These are phyloP conservation scores for Schrenkiella parvula DNA, from an alignment of 345 rosid species.

Conservation along the genomic window DNA sequence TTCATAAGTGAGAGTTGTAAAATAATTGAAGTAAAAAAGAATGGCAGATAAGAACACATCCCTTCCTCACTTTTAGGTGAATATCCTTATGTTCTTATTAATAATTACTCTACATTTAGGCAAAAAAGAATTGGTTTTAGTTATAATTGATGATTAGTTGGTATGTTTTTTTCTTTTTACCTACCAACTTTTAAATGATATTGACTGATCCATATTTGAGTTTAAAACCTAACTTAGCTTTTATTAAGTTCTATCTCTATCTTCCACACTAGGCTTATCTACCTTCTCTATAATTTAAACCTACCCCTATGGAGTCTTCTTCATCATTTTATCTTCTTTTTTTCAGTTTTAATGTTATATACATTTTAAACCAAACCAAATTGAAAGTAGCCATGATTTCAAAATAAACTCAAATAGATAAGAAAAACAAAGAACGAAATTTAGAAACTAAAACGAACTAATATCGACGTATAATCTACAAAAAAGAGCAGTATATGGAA, in stretches of 20 bases:
- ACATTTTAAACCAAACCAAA: neutral
- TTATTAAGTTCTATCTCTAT: conserved; percentile 17
- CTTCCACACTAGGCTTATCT: conserved; percentile 24
- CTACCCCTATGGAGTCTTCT: conserved; percentile 3
- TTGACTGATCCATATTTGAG: conserved; percentile 7
- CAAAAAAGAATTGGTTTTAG: neutral
- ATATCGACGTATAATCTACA: too few relatives aligned
- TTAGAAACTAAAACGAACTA: neutral
- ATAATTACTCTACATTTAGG: neutral
- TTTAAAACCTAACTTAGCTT: conserved; percentile 24
- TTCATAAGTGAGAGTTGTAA: neutral
- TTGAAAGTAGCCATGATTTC: neutral
- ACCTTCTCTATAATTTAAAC: neutral
- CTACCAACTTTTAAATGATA: conserved; percentile 31
- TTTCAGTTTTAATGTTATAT: neutral
- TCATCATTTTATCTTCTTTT: neutral
- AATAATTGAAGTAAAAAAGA: conserved; percentile 7
- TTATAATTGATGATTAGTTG: conserved; percentile 6
- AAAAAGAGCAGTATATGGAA: too few relatives aligned
- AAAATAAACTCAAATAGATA: neutral
- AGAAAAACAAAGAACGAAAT: neutral
- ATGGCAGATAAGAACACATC: conserved; percentile 11
- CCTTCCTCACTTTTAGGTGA: conserved; percentile 8
- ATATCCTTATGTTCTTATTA: conserved; percentile 17
- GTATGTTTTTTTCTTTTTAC: neutral